Conservation (phyloP, 371 early-diverging fungal genomes). For the Mortierella sp. region DNA sequence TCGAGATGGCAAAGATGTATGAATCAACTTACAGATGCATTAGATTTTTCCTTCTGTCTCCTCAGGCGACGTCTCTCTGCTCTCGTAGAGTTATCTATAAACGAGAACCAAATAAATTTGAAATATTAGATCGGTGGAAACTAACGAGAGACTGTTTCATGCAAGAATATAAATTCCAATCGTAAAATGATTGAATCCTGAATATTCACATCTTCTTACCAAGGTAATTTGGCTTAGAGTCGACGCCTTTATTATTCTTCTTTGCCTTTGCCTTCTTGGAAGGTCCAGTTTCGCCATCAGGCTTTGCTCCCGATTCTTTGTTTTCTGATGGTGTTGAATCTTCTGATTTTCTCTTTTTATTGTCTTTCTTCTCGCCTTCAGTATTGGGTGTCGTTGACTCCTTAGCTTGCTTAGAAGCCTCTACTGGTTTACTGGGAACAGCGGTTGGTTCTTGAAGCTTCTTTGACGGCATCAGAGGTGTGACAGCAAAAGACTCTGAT, state of each 20-base stretch:
- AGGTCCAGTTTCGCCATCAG: conserved; percentile 14
- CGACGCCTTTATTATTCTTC: conserved; percentile 18
- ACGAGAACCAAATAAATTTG: not conserved
- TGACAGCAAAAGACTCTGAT: conserved; percentile 64
- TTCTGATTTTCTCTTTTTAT: conserved; percentile 37
- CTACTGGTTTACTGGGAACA: conserved; percentile 10
- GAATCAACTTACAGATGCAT: conserved; percentile 31
- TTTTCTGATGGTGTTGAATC: conserved; percentile 15
- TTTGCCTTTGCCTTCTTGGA: conserved; percentile 20
- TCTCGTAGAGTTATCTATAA: conserved; percentile 24
- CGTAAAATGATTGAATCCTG: not conserved
- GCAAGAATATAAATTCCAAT: too few relatives aligned
- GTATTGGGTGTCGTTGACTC: not conserved
- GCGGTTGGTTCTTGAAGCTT: conserved; percentile 20
- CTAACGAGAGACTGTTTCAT: not conserved
- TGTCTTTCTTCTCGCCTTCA: conserved; percentile 13
- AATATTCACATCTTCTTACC: conserved; percentile 5
- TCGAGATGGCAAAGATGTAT: too few relatives aligned
- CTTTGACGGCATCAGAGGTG: conserved; percentile 64
- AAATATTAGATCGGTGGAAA: not conserved
- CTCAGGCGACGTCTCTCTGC: conserved; percentile 50
- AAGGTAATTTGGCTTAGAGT: not conserved
- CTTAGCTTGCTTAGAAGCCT: conserved; percentile 6
- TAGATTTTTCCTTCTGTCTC: conserved; percentile 45
- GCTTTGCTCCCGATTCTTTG: conserved; percentile 2